These are phyloP conservation scores for Phyllosticta capitalensis DNA, from an alignment of 2,329 filamentous ascomycete species.

Conservation along the genomic window DNA sequence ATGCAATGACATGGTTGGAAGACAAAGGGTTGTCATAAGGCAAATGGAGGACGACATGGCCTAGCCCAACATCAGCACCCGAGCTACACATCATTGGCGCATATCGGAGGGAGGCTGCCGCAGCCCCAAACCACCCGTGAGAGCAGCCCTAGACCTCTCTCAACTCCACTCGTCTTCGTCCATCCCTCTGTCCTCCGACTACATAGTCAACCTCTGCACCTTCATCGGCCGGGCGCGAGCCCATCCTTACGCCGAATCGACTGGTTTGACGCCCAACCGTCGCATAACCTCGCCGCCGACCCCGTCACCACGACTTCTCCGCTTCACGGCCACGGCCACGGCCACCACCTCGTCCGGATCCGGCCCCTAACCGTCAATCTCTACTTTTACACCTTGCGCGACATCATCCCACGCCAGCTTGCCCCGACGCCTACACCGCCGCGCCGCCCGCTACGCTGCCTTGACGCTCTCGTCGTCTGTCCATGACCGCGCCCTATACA, in stretches of 20 bases:
- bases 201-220: background rate
- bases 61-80: background rate
- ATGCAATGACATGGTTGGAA: background rate
- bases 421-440: background rate
- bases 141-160: background rate
- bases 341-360: background rate
- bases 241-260: background rate
- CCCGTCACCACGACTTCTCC: background rate
- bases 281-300: background rate
- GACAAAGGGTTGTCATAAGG: background rate
- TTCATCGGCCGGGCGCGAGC: background rate
- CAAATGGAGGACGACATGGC: background rate
- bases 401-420: background rate
- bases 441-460: background rate
- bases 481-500: slow-evolving; percentile 5
- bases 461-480: background rate
- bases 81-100: background rate
- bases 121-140: background rate
- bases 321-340: background rate
- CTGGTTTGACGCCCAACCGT: background rate
- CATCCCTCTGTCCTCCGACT: background rate
- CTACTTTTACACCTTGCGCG: background rate
- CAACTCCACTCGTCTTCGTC: background rate
- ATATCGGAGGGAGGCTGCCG: background rate
- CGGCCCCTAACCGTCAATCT: background rate